These are phyloP conservation scores for Teratosphaeria nubilosa DNA, from an alignment of 2,329 filamentous ascomycete genomes.

Conservation along the genomic window DNA sequence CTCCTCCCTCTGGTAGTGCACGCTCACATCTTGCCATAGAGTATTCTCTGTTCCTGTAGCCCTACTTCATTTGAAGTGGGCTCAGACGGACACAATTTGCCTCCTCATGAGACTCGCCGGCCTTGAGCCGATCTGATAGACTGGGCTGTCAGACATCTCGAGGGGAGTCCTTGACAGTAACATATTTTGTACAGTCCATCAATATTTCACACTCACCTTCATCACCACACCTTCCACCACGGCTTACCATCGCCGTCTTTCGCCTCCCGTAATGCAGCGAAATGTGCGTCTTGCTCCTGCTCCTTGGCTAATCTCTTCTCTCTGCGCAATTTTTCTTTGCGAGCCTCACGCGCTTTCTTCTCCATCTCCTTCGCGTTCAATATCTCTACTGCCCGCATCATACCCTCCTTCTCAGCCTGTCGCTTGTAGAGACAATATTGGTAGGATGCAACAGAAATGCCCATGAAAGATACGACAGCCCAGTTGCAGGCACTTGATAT, in stretches of 20 bases:
- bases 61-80: no score
- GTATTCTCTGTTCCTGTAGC: no score
- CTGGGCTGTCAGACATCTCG: neutral
- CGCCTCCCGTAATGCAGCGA: slow-evolving; percentile 18
- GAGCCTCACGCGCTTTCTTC: slow-evolving; percentile 40
- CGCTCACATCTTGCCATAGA: no score
- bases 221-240: slow-evolving; percentile 28
- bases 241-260: slow-evolving; percentile 14
- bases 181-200: neutral
- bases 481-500: slow-evolving; percentile 67
- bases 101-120: no score
- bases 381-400: slow-evolving; percentile 77
- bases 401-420: slow-evolving; percentile 65
- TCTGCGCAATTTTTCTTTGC: slow-evolving; percentile 29
- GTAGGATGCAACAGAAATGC: slow-evolving; percentile 61
- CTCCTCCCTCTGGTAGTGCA: no score
- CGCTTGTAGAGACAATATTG: slow-evolving; percentile 75
- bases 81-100: no score
- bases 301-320: slow-evolving; percentile 35
- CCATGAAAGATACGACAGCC: slow-evolving; percentile 68
- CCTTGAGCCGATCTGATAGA: neutral
- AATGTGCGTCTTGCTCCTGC: slow-evolving; percentile 30
- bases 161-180: neutral
- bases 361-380: slow-evolving; percentile 63
- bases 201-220: neutral